Evolutionary conservation across 1,284 basidiomycete genomes (phyloP).

Genomic region (Cutaneotrichosporon sp.): DNA sequence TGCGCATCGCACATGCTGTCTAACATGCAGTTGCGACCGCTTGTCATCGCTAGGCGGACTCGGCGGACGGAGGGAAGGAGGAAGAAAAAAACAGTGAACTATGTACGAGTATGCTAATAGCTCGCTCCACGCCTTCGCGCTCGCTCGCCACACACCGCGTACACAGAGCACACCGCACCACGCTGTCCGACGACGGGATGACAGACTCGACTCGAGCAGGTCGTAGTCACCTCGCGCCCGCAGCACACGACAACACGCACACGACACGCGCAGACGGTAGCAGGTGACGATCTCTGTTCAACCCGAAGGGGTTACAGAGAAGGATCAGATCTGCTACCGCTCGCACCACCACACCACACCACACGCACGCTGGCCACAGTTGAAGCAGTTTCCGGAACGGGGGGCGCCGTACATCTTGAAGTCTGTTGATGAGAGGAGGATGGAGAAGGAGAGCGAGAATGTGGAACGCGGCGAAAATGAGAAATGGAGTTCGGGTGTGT

Average conservation of each 20-base stretch:
- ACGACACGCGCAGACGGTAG: not conserved
- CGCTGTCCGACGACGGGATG: conserved; percentile 1
- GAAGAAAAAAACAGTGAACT: conserved; percentile 6
- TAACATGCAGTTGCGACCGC: not conserved
- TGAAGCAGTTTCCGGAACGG: conserved; percentile 46
- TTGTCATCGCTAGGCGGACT: not conserved
- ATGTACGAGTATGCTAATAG: conserved; percentile 29
- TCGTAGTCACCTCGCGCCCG: not conserved
- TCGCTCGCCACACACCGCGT: conserved; percentile 33
- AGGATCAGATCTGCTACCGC: conserved; percentile 5
- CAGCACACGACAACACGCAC: not conserved
- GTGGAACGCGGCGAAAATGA: not conserved
- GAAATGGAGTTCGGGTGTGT: no score
- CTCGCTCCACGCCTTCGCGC: conserved; percentile 27
- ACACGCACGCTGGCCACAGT: conserved; percentile 47
- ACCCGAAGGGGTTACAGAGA: no score
- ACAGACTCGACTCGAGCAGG: not conserved
- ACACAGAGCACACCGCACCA: conserved; percentile 19
- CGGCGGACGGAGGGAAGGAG: not conserved
- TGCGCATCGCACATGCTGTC: not conserved
- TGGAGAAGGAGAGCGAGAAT: not conserved
- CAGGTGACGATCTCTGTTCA: not conserved
- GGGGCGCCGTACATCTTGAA: conserved; percentile 39
- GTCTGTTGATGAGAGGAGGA: not conserved
- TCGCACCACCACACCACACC: conserved; percentile 25